phyloP scores from a whole-genome alignment of 1,284 basidiomycete genomes.

The Heterobasidion annosum region DNA sequence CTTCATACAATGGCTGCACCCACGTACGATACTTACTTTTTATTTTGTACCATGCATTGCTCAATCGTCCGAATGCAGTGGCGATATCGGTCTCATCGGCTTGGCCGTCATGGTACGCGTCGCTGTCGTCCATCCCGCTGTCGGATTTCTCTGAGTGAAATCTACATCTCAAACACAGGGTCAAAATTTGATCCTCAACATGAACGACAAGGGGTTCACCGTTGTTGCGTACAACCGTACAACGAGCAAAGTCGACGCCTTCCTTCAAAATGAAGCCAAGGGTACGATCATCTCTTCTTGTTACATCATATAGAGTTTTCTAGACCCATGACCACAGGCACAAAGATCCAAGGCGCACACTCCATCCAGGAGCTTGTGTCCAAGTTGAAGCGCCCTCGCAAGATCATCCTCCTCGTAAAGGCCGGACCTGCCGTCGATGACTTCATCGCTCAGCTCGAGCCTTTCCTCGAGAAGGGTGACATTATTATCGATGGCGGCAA shows the following conservation, averaged over 20 bases:
- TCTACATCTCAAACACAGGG: slow-evolving; percentile 43
- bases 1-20: slow-evolving; percentile 31
- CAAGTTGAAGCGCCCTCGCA: slow-evolving; percentile 79
- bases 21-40: slow-evolving; percentile 22
- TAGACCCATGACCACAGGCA: slow-evolving; percentile 47
- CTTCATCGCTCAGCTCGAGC: slow-evolving; percentile 67
- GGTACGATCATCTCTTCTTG: slow-evolving; percentile 41
- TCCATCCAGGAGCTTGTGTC: slow-evolving; percentile 82
- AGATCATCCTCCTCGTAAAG: slow-evolving; percentile 97
- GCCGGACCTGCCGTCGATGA: slow-evolving; percentile 73
- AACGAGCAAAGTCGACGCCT: slow-evolving; percentile 91
- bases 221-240: slow-evolving; percentile 98
- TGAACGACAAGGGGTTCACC: slow-evolving; percentile 98
- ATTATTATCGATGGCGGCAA: slow-evolving; percentile 99
- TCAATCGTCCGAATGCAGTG: slow-evolving; percentile 33
- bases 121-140: not conserved
- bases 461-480: slow-evolving; percentile 69
- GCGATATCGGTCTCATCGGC: slow-evolving; percentile 91
- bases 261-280: slow-evolving; percentile 97
- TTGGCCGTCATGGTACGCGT: slow-evolving; percentile 89
- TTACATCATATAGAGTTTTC: slow-evolving; percentile 11
- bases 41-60: not conserved
- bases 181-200: slow-evolving; percentile 95
- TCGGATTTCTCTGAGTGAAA: slow-evolving; percentile 9
- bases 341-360: slow-evolving; percentile 91